These are phyloP conservation scores for Pythium myriotylum DNA, from an alignment of 352 stramenopile species.

Conservation along the genomic window DNA sequence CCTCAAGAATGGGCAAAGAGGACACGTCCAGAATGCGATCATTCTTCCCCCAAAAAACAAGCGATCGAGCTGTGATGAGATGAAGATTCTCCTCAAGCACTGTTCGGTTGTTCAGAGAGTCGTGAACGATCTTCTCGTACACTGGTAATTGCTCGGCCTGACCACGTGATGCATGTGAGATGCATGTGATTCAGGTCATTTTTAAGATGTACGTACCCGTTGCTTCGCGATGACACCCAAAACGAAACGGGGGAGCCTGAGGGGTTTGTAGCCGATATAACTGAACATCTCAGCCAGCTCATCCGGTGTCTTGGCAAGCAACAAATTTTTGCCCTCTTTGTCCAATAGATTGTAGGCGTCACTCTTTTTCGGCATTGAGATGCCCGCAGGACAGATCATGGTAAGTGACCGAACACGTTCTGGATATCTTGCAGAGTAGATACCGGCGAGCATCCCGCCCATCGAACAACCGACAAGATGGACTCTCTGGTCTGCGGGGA, in stretches of 20 bases:
- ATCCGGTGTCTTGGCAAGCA: conserved; percentile 60
- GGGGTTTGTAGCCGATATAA: conserved; percentile 40
- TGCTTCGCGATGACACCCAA: conserved; percentile 33
- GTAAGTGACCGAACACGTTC: conserved; percentile 59
- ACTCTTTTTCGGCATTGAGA: conserved; percentile 71
- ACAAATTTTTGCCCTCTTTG: conserved; percentile 53
- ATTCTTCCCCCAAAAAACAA: conserved; percentile 77
- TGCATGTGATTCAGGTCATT: not conserved
- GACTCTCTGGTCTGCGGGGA: conserved; percentile 56
- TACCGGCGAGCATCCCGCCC: conserved; percentile 75
- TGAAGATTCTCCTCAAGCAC: conserved; percentile 67
- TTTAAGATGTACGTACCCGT: conserved; percentile 3
- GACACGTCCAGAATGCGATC: conserved; percentile 74
- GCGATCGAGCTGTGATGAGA: conserved; percentile 50
- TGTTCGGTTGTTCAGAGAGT: conserved; percentile 55
- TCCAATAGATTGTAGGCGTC: conserved; percentile 56
- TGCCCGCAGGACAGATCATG: conserved; percentile 73
- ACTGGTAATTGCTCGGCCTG: conserved; percentile 52
- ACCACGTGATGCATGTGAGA: not conserved
- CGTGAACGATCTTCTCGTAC: conserved; percentile 60
- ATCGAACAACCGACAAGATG: conserved; percentile 78
- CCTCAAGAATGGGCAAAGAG: conserved; percentile 58
- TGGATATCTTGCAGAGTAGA: conserved; percentile 67
- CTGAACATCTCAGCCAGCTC: conserved; percentile 62
- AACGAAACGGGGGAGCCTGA: conserved; percentile 40